These are phyloP conservation scores for Xylaria grammica DNA, from an alignment of 495 filamentous ascomycete species.

Conservation along the genomic window DNA sequence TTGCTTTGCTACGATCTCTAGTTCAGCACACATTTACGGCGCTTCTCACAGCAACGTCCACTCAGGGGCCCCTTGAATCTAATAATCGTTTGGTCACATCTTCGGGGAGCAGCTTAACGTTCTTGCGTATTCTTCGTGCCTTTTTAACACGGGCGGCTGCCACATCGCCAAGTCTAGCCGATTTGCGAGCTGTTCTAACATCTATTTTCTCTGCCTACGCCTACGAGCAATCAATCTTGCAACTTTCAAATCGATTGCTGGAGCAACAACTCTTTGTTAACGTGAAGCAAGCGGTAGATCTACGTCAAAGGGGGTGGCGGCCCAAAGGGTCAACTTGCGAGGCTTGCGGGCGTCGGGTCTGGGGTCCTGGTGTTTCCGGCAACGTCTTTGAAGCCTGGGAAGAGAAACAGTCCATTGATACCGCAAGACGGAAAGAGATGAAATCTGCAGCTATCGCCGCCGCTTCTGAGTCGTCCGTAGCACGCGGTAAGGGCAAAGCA, in stretches of 20 bases:
- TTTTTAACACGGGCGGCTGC: conserved; percentile 85
- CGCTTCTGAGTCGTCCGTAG: conserved; percentile 26
- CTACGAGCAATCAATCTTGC: conserved; percentile 86
- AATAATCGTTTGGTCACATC: conserved; percentile 42
- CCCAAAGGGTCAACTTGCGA: conserved; percentile 86
- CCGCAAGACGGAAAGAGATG: conserved; percentile 43
- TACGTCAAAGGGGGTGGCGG: conserved; percentile 89
- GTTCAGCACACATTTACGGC: conserved; percentile 93
- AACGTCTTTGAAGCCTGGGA: conserved; percentile 84
- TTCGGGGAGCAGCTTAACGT: conserved; percentile 67
- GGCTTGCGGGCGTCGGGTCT: conserved; percentile 78
- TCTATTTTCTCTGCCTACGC: conserved; percentile 95
- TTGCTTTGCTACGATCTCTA: conserved; percentile 68
- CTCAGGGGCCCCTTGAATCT: conserved; percentile 38
- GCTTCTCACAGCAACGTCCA: conserved; percentile 72
- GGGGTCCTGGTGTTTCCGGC: conserved; percentile 85
- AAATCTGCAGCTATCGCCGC: conserved; percentile 28
- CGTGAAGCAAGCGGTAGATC: conserved; percentile 72
- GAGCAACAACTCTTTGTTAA: conserved; percentile 89
- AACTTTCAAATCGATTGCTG: conserved; percentile 82
- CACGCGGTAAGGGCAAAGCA: conserved; percentile 39
- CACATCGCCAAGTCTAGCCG: conserved; percentile 83
- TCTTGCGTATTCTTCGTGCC: conserved; percentile 85
- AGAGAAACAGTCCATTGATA: conserved; percentile 58
- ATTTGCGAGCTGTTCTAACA: conserved; percentile 80